phyloP scores from a whole-genome alignment of 306 rosid species.

The Hippophae gyantsensis region DNA sequence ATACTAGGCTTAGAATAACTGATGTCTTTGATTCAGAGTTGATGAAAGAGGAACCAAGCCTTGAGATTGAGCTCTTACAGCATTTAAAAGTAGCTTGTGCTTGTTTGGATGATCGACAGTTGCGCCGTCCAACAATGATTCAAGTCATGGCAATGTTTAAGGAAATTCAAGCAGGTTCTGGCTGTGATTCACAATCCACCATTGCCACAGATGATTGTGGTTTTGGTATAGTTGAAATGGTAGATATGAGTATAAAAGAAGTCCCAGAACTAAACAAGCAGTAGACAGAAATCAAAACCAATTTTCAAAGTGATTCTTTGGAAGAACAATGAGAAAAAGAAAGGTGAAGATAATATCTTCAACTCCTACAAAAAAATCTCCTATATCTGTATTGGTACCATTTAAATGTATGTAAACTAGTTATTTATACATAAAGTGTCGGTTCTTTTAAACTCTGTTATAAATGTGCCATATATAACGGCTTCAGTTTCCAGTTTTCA shows the following conservation, averaged over 20 bases:
- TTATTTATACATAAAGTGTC: constrained; percentile 58
- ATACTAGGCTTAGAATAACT: constrained; percentile 58
- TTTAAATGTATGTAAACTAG: constrained; percentile 75
- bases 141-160: constrained; percentile 88
- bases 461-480: constrained; percentile 70
- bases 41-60: constrained; percentile 68
- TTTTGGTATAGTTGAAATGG: constrained; percentile 50
- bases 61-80: constrained; percentile 76
- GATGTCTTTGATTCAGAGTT: constrained; percentile 80
- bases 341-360: too few species aligned
- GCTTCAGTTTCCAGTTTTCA: constrained; percentile 25
- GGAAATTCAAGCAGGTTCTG: constrained; percentile 87
- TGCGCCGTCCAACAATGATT: constrained; percentile 82
- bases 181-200: constrained; percentile 75
- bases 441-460: constrained; percentile 25
- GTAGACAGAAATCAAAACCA: constrained; percentile 16
- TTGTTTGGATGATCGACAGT: constrained; percentile 77
- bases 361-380: neutral
- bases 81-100: constrained; percentile 79
- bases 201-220: constrained; percentile 54
- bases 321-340: constrained; percentile 20
- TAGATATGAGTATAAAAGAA: constrained; percentile 85
- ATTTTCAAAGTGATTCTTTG: constrained; percentile 22
- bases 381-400: constrained; percentile 33
- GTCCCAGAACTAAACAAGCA: constrained; percentile 61